Base-by-base conservation (phyloP, 2,329 filamentous ascomycete genomes). In the Shiraia sp. region DNA sequence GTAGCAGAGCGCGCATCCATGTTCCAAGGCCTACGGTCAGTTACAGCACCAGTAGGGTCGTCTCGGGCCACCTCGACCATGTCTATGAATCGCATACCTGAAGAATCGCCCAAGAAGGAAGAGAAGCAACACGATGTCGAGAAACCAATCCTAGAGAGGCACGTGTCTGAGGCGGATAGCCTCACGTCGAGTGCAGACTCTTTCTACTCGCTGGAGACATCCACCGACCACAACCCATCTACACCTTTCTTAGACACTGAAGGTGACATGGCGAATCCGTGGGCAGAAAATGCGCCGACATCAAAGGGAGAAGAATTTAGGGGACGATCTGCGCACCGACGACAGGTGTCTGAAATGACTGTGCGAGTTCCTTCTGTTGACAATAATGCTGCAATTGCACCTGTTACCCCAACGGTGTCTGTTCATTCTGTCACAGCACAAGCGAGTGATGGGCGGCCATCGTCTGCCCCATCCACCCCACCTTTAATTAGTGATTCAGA, bases 401-500 rank as follows among this genome's bases (percentile, higher is more conserved):
- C 54, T 24, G 36, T 53, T 7, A 63, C 62, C n/a, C 57, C 59
- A 24, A 57, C 55, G n/a, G 36, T 41, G 25, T 45, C 48, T 17
- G 52, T 54, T 7, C 45, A 55, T 26, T 33, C 53, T 6, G 48
- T 40, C 6, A 48, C 57, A 25, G 50, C 46, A 6, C 49, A 57
- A 13, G 51, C 49, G 10, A 51, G 53, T 22, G 49, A 59, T 27
- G 38, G 58, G 19, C 54, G 49, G 6, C 51, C 56, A 8, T 64
- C 54, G 10, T 67, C 68, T 17, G 59, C 63, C 4, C 69, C 73
- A n/a, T 67, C 67, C 25, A 75, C 74, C 5, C 74, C 75, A 29
- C 72, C 68, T n/a, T 61, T 77, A 10, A 57, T 68, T 13, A 71
- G 64, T 35, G 72, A 77, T 36, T 69, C 66, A 4, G 70, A 74